Base-by-base conservation (phyloP, 2,329 filamentous ascomycete genomes). In the Alternaria sp. region DNA sequence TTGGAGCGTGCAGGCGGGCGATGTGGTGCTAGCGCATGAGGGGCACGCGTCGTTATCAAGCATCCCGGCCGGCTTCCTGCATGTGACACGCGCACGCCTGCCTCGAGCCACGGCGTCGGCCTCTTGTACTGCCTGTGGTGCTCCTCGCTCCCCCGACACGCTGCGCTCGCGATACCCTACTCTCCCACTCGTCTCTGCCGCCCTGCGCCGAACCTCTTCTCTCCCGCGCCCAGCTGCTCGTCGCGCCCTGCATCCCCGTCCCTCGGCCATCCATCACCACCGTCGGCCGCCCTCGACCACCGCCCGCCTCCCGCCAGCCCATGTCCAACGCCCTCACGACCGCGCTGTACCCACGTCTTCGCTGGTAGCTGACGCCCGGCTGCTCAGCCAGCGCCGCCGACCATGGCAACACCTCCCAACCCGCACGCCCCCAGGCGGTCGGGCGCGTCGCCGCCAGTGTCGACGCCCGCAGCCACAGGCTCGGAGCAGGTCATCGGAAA, bases 401-500 rank as follows among this genome's bases (percentile, higher is more conserved):
- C 28, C 67, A 80, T 80, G 78, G 77, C 78, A 50, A 71, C 74
- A 55, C 69, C 75, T 36, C 67, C 74, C 19, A 69, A 71, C 59
- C 63, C 71, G 40, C 74, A 73, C 61, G 72, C 75, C 51, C 75
- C 77, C 66, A 77, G 78, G 66, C 75, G 80, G 67, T 74, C 78
- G 57, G 73, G 74, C 26, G 68, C 79, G 17, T 68, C 80, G 76
- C 74, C 80, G 71, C 54, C 79, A 74, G 25, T 51, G 36, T 54
- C 62, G 19, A 69, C 78, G 73, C 72, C 78, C 30, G 65, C 62
- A 44, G 66, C 67, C 10, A 40, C 61, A 11, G 61, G 50, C 26
- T 52, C 72, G 11, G 77, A 78, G 44, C 69, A 74, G 59, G 69
- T 82, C 49, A 85, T 96, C 73, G 93, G 93, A 70, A 89, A 91